These are phyloP conservation scores for Epicoccum nigrum DNA, from an alignment of 2,329 filamentous ascomycete genomes.

Conservation along the genomic window DNA sequence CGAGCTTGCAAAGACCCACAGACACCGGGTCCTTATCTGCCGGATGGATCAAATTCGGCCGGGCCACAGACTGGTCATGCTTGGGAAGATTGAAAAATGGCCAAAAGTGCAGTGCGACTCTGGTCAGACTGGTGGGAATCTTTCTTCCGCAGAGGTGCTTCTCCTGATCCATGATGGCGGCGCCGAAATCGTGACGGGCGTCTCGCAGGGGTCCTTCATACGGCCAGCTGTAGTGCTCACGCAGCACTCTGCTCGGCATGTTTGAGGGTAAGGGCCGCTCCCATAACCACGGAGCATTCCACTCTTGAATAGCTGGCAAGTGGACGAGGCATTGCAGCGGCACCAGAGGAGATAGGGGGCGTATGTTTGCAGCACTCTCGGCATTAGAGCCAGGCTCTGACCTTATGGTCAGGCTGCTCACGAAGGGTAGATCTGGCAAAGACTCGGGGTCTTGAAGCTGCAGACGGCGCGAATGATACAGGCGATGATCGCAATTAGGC, in stretches of 20 bases:
- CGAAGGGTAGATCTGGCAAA: slow-evolving; percentile 18
- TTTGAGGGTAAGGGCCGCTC: slow-evolving; percentile 18
- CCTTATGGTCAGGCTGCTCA: slow-evolving; percentile 9
- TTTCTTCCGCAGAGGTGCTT: slow-evolving; percentile 15
- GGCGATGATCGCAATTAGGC: slow-evolving; percentile 14
- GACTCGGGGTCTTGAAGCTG: slow-evolving; percentile 16
- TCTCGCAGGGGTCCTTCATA: slow-evolving; percentile 21
- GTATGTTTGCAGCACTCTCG: slow-evolving; percentile 17
- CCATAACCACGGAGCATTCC: slow-evolving; percentile 19
- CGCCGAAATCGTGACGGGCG: slow-evolving; percentile 21
- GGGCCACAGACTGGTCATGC: slow-evolving; percentile 12
- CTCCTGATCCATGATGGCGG: slow-evolving; percentile 19
- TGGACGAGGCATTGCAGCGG: slow-evolving; percentile 21
- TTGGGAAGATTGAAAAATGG: slow-evolving; percentile 14
- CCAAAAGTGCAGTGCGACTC: slow-evolving; percentile 18
- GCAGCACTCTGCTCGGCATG: slow-evolving; percentile 17
- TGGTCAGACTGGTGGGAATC: slow-evolving; percentile 14
- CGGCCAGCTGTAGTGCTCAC: slow-evolving; percentile 18
- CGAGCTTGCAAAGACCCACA: slow-evolving; percentile 16
- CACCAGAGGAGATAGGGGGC: slow-evolving; percentile 21
- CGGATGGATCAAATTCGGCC: slow-evolving; percentile 20
- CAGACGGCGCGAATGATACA: slow-evolving; percentile 19
- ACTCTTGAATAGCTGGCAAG: slow-evolving; percentile 13
- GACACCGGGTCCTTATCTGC: slow-evolving; percentile 17
- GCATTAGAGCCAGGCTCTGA: slow-evolving; percentile 1